Evolutionary conservation across 78 protist species (phyloP), one percentile per base, ranked within the genome.

Genomic region (Trichosphaerium sp.): DNA sequence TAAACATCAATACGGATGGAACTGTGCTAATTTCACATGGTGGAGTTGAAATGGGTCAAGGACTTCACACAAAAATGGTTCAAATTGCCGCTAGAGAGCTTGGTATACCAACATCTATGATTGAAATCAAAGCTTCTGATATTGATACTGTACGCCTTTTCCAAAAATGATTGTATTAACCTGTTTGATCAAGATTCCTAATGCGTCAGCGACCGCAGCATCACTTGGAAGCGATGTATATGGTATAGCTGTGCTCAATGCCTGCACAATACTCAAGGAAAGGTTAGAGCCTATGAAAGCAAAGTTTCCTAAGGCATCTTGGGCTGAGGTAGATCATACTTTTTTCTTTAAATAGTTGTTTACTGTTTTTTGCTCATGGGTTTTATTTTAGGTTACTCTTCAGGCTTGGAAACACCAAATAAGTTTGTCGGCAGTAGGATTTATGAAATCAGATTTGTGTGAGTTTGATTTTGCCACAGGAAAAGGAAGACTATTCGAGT

Each of bases 21-120:
- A 40, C 95, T 6, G 90, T 94, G 7, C 43, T 85, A 15, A 85
- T 96, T 8, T 61, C 88, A 28, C 94, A 90, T 85, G 95, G 96
- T 32, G 99, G 99, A n/a, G 55, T 79, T 14, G 99, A 94, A 38
- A 92, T 94, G 92, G 98, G 99, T 21, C 98, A 96, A 57, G 96
- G 96, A 32, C 70, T 93, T 25, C 83, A 92, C 67, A 93, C 94
- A 32, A 92, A 92, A 78, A 80, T 93, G 64, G 11, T 34, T n/a
- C 89, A 79, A 43, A 82, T 89, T 32, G 88, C 83, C 8, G 90
- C 94, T 39, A 6, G 28, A 25, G 92, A 57, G 42, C 47, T 92
- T 0, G 90, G 86, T 57, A 49, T 88, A 37, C 83, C 83, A 26
- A 57, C 87, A 15, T 37, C 29, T 3, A 29, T 15, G 12, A 81